Evolutionary conservation across 2,329 filamentous ascomycete species (phyloP).

Genomic region (Claviceps purpurea): DNA sequence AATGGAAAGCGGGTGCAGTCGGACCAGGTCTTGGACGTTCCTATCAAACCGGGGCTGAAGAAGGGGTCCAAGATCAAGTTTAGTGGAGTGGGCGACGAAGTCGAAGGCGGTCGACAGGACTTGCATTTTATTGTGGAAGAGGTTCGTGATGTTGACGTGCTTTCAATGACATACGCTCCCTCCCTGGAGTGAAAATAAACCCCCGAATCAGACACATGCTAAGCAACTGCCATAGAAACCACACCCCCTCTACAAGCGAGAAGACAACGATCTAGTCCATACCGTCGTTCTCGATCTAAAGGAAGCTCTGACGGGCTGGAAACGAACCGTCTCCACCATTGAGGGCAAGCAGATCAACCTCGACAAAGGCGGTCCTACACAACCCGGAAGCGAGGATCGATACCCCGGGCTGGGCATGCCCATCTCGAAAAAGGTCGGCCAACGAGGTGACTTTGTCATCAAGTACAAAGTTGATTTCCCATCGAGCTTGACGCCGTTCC

Average conservation of each 20-base stretch:
- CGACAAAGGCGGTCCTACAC: conserved; percentile 70
- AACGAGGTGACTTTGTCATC: conserved; percentile 78
- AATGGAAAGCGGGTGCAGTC: conserved; percentile 73
- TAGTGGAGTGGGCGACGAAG: conserved; percentile 91
- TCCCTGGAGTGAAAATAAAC: no score
- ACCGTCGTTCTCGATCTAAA: conserved; percentile 75
- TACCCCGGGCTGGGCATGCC: conserved; percentile 91
- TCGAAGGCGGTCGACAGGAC: conserved; percentile 91
- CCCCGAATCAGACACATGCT: conserved; percentile 1
- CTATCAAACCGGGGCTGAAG: conserved; percentile 91
- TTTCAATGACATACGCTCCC: no score
- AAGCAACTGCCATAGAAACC: conserved; percentile 49
- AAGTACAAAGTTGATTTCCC: conserved; percentile 92
- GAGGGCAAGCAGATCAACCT: conserved; percentile 77
- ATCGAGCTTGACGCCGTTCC: conserved; percentile 55
- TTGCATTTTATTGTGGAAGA: conserved; percentile 90
- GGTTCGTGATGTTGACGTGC: conserved; percentile 38
- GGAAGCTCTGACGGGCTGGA: conserved; percentile 91
- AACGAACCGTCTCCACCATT: conserved; percentile 80
- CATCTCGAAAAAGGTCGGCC: conserved; percentile 72
- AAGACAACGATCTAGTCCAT: conserved; percentile 75
- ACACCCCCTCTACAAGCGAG: conserved; percentile 71
- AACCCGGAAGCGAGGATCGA: conserved; percentile 65
- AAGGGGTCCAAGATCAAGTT: conserved; percentile 98
- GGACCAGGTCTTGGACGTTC: conserved; percentile 84